Conservation (phyloP, 257 asterid species). For the Linaria vulgaris region DNA sequence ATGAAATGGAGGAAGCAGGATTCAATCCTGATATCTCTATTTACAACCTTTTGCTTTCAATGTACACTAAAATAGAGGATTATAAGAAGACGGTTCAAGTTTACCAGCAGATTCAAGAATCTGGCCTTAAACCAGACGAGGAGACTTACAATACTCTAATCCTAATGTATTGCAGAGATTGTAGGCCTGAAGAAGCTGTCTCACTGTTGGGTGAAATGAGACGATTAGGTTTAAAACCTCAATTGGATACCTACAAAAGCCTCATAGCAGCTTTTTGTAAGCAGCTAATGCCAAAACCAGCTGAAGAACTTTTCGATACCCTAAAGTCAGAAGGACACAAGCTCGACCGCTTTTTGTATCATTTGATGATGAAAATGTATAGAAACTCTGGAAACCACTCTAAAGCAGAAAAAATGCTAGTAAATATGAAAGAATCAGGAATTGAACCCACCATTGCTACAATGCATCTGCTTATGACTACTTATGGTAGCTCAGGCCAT, state of each 20-base stretch:
- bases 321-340: conserved; percentile 58
- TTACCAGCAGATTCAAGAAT: conserved; percentile 70
- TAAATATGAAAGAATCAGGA: conserved; percentile 87
- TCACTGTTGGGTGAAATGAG: conserved; percentile 68
- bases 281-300: conserved; percentile 73
- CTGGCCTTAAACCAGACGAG: conserved; percentile 71
- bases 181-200: conserved; percentile 79
- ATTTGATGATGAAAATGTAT: conserved; percentile 95
- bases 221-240: conserved; percentile 54
- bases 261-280: conserved; percentile 82
- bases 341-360: conserved; percentile 82
- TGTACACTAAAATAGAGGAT: conserved; percentile 74
- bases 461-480: conserved; percentile 93
- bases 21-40: conserved; percentile 72
- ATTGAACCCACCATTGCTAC: conserved; percentile 80
- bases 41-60: conserved; percentile 66
- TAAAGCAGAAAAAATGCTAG: conserved; percentile 74
- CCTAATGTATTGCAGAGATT: conserved; percentile 88
- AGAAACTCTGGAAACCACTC: conserved; percentile 65
- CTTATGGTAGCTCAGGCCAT: conserved; percentile 90
- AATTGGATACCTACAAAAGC: conserved; percentile 77
- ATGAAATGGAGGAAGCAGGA: conserved; percentile 84
- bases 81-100: conserved; percentile 72
- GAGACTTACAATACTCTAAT: conserved; percentile 78
- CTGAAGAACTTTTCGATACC: conserved; percentile 76